Conservation (phyloP, 352 stramenopile species). For the Globisporangium paddicum region DNA sequence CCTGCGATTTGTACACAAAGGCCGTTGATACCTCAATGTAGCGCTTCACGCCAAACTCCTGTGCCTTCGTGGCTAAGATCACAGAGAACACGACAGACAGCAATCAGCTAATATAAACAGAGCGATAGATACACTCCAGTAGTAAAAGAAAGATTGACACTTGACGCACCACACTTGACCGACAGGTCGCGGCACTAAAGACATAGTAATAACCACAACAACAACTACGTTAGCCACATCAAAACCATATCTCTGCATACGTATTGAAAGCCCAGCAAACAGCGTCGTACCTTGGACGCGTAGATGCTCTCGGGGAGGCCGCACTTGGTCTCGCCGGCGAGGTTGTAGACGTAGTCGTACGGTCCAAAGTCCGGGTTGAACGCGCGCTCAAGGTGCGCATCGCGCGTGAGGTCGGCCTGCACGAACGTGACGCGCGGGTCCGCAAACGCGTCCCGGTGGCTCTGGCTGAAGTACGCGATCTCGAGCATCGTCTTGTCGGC, state of each 20-base stretch:
- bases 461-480: slow-evolving; percentile 81
- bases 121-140: background rate
- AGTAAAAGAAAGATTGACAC: background rate
- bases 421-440: slow-evolving; percentile 73
- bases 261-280: too few species aligned
- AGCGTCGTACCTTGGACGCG: slow-evolving; percentile 64
- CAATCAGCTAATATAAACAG: background rate
- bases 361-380: slow-evolving; percentile 66
- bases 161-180: slow-evolving; percentile 70
- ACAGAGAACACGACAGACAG: background rate
- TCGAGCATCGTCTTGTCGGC: slow-evolving; percentile 86
- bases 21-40: slow-evolving; percentile 84
- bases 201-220: background rate
- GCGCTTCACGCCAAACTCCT: slow-evolving; percentile 64
- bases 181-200: slow-evolving; percentile 73
- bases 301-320: slow-evolving; percentile 70
- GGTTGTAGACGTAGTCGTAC: slow-evolving; percentile 85
- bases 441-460: slow-evolving; percentile 65
- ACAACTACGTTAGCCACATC: too few species aligned
- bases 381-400: slow-evolving; percentile 72
- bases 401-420: slow-evolving; percentile 76
- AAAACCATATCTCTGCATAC: too few species aligned
- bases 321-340: slow-evolving; percentile 82
- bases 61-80: slow-evolving; percentile 47
- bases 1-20: slow-evolving; percentile 88